Percentiles rank a stretch among this genome's conserved stretches.
Evolutionary conservation across 306 rosid genomes (phyloP).

Genomic region (Oxytropis ochrocephala): DNA sequence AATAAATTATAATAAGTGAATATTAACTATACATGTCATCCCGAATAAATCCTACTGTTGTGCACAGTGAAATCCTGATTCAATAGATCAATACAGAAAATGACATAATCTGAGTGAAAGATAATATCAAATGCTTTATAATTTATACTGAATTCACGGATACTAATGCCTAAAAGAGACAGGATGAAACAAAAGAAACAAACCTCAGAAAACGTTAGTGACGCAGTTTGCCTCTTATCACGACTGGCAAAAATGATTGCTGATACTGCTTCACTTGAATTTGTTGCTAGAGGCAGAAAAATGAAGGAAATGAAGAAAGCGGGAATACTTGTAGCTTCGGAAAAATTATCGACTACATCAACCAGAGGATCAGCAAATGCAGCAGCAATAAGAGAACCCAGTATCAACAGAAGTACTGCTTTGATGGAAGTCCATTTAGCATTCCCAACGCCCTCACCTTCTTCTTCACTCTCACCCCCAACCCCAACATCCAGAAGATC

Average conservation of each 20-base stretch:
- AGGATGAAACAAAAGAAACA: slow-evolving; percentile 24
- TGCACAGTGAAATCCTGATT: not conserved
- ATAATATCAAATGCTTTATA: not conserved
- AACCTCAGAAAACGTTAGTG: slow-evolving; percentile 92
- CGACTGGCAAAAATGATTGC: slow-evolving; percentile 89
- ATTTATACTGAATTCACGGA: not conserved
- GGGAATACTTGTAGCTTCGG: slow-evolving; percentile 83
- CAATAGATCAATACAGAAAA: not conserved
- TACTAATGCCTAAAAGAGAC: not conserved
- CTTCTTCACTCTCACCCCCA: slow-evolving; percentile 43
- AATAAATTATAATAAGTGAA: not conserved
- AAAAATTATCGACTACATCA: slow-evolving; percentile 80
- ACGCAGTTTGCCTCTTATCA: slow-evolving; percentile 68
- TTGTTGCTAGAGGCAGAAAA: slow-evolving; percentile 76
- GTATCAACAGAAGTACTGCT: slow-evolving; percentile 53
- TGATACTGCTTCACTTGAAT: slow-evolving; percentile 88
- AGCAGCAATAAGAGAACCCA: slow-evolving; percentile 79
- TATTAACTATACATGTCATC: not conserved
- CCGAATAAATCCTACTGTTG: not conserved
- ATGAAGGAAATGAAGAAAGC: slow-evolving; percentile 94
- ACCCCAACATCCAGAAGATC: slow-evolving; percentile 54
- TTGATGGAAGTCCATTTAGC: slow-evolving; percentile 37
- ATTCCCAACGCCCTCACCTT: slow-evolving; percentile 29
- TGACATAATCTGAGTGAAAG: not conserved
- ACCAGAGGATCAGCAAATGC: slow-evolving; percentile 84